Conservation (phyloP, 2,329 filamentous ascomycete genomes). For the Grosmannia huntii region DNA sequence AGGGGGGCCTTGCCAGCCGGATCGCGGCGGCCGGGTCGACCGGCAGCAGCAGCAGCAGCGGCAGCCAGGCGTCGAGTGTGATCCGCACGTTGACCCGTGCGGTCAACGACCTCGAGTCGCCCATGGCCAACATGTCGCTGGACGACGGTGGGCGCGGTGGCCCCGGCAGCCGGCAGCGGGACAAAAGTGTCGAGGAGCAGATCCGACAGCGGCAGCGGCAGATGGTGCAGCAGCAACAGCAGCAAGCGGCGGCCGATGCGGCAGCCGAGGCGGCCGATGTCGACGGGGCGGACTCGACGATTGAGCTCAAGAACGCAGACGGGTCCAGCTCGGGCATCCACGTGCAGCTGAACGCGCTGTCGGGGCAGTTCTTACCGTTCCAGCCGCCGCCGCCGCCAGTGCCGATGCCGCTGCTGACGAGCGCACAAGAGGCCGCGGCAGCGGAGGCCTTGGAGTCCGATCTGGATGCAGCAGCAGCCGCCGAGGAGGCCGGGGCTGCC, state of each 20-base stretch:
- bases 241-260: not conserved
- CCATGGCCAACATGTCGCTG: slow-evolving; percentile 40
- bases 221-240: slow-evolving; percentile 4
- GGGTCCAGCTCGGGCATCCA: slow-evolving; percentile 46
- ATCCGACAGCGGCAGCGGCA: slow-evolving; percentile 8
- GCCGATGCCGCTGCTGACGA: slow-evolving; percentile 25
- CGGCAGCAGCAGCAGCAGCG: slow-evolving; percentile 20
- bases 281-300: slow-evolving; percentile 30
- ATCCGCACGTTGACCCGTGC: slow-evolving; percentile 53
- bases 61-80: slow-evolving; percentile 43
- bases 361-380: slow-evolving; percentile 66
- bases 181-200: slow-evolving; percentile 1
- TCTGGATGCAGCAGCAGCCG: slow-evolving; percentile 23
- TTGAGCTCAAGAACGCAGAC: slow-evolving; percentile 42
- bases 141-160: slow-evolving; percentile 9
- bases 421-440: slow-evolving; percentile 2
- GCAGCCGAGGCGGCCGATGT: slow-evolving; percentile 28
- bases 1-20: slow-evolving; percentile 22
- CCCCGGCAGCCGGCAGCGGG: slow-evolving; percentile 12
- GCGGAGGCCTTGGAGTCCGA: slow-evolving; percentile 17
- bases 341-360: slow-evolving; percentile 55
- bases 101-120: slow-evolving; percentile 46
- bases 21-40: slow-evolving; percentile 48
- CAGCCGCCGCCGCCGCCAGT: slow-evolving; percentile 69
- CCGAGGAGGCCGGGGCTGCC: slow-evolving; percentile 16